These are phyloP conservation scores for Pseudocercospora pini-densiflorae DNA, from an alignment of 2,329 filamentous ascomycete genomes.

Conservation along the genomic window DNA sequence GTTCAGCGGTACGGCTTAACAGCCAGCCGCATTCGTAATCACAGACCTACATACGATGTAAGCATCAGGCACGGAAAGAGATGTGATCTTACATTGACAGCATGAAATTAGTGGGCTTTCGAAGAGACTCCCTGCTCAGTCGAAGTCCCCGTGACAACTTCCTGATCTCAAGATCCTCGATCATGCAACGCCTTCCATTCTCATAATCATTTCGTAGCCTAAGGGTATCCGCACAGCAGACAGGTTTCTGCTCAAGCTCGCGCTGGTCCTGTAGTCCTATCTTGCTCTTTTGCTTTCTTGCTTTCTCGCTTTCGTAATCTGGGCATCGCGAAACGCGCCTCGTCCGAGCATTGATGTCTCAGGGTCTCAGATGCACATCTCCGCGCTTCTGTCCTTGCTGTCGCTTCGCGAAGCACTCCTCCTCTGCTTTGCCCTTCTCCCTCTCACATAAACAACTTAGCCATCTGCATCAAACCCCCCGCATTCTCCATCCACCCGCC, in stretches of 20 bases:
- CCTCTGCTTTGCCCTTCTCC: neutral
- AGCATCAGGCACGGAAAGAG: neutral
- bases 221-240: constrained; percentile 21
- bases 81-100: neutral
- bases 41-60: neutral
- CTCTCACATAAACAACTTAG: constrained; percentile 57
- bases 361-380: no score
- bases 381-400: no score
- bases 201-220: constrained; percentile 11
- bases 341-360: no score
- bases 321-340: no score
- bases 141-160: neutral
- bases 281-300: no score
- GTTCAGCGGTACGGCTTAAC: no score
- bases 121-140: neutral
- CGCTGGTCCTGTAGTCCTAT: constrained; percentile 22
- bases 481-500: constrained; percentile 51
- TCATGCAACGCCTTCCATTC: neutral
- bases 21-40: no score
- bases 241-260: constrained; percentile 15
- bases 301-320: neutral
- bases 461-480: constrained; percentile 55
- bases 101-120: neutral
- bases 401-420: no score
- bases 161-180: neutral